phyloP scores from a whole-genome alignment of 2,329 filamentous ascomycete genomes.

The Pseudogymnoascus sp. region DNA sequence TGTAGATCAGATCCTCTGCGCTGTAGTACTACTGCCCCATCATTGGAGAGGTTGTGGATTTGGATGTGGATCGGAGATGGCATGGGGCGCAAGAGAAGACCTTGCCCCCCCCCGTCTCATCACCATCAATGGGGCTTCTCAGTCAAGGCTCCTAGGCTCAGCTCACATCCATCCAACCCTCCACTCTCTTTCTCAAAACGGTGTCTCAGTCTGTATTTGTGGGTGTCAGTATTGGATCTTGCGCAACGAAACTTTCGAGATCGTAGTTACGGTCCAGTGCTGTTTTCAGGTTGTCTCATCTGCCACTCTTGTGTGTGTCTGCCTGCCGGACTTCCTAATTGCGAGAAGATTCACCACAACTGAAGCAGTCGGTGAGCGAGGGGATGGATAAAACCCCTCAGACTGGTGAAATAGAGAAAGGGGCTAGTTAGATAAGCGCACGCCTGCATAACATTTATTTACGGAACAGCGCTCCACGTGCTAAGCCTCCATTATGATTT shows the following conservation, averaged over 20 bases:
- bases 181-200: conserved; percentile 1
- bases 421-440: conserved; percentile 4
- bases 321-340: background rate
- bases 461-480: conserved; percentile 1
- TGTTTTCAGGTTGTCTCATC: conserved; percentile 6
- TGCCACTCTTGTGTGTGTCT: background rate
- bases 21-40: background rate
- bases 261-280: background rate
- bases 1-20: background rate
- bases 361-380: conserved; percentile 3
- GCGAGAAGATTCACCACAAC: conserved; percentile 5
- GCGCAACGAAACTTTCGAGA: conserved; percentile 3
- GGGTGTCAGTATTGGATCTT: conserved; percentile 7
- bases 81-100: background rate
- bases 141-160: background rate
- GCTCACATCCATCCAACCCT: background rate
- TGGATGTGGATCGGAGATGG: conserved; percentile 1
- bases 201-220: conserved; percentile 1
- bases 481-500: conserved; percentile 2
- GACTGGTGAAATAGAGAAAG: background rate
- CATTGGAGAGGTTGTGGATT: background rate
- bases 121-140: background rate
- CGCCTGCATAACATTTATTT: conserved; percentile 3
- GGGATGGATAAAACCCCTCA: background rate
- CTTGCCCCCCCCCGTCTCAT: background rate